Evolutionary conservation across 768 basidiomycete species (phyloP).

Genomic region (Cubamyces lactineus): DNA sequence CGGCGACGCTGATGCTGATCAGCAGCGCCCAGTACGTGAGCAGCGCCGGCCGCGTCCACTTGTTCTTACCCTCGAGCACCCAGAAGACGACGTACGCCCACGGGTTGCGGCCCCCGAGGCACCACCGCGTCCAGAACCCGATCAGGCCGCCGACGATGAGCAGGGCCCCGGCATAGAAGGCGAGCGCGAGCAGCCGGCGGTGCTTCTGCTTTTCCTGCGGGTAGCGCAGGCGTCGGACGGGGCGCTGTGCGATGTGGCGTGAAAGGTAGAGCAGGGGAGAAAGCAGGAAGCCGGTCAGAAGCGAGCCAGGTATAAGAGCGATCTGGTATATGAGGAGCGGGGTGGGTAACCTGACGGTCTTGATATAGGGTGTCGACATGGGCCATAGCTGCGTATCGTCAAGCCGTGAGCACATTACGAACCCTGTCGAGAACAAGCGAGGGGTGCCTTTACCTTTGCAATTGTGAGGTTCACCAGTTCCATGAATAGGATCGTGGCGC

Average conservation of each 20-base stretch:
- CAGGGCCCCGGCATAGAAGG: slow-evolving; percentile 77
- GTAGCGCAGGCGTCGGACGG: slow-evolving; percentile 76
- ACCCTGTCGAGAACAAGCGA: too few species aligned
- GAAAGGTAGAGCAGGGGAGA: slow-evolving; percentile 92
- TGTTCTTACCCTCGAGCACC: slow-evolving; percentile 71
- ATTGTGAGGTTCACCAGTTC: slow-evolving; percentile 86
- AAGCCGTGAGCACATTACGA: slow-evolving; percentile 1
- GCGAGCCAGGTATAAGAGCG: slow-evolving; percentile 88
- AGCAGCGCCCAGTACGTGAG: slow-evolving; percentile 85
- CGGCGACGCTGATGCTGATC: slow-evolving; percentile 84
- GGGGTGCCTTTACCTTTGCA: slow-evolving; percentile 59
- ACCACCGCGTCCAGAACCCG: slow-evolving; percentile 93
- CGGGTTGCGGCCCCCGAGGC: slow-evolving; percentile 77
- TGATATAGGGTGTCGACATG: slow-evolving; percentile 77
- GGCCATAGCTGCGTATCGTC: slow-evolving; percentile 67
- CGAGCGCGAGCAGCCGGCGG: slow-evolving; percentile 80
- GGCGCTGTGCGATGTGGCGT: slow-evolving; percentile 87
- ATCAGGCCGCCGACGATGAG: slow-evolving; percentile 82
- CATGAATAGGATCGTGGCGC: slow-evolving; percentile 83
- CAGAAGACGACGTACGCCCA: slow-evolving; percentile 86
- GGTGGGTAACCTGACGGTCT: slow-evolving; percentile 90
- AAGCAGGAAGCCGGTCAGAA: slow-evolving; percentile 92
- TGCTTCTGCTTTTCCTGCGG: slow-evolving; percentile 85
- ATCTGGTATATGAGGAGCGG: slow-evolving; percentile 91
- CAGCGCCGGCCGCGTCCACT: slow-evolving; percentile 80